Conservation (phyloP, 129 eudicot genomes). For the Chrysanthemum lavandulifolium region DNA sequence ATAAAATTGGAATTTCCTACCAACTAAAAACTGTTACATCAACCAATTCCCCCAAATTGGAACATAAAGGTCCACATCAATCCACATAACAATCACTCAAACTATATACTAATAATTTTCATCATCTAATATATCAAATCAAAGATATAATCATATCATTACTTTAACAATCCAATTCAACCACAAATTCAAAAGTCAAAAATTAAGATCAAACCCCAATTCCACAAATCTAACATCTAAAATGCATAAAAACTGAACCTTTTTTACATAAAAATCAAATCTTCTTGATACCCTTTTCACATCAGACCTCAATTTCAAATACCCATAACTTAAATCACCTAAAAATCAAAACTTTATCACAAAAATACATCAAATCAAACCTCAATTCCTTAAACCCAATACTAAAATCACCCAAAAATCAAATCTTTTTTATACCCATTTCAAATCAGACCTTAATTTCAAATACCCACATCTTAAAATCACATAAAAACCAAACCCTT, state of each 20-base stretch:
- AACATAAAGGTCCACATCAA: constrained; percentile 32
- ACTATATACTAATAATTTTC: background rate
- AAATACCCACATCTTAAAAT: background rate
- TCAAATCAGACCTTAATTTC: background rate
- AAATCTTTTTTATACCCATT: background rate
- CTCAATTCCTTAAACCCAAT: background rate
- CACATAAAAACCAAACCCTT: background rate
- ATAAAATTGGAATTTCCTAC: constrained; percentile 25
- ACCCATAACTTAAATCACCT: background rate
- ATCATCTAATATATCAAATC: background rate
- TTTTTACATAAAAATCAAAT: no score
- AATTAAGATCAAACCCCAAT: background rate
- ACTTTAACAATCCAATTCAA: background rate
- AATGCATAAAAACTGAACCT: no score
- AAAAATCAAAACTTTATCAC: no score
- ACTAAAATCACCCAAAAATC: background rate
- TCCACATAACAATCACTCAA: constrained; percentile 21
- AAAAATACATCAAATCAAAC: background rate
- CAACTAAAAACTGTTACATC: constrained; percentile 29
- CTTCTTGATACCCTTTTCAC: background rate
- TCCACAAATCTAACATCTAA: no score
- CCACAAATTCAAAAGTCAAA: background rate
- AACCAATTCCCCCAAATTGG: constrained; percentile 10
- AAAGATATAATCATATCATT: background rate
- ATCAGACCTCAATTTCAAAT: background rate